Evolutionary conservation across 768 basidiomycete genomes (phyloP).

Genomic region (Suillus decipiens): DNA sequence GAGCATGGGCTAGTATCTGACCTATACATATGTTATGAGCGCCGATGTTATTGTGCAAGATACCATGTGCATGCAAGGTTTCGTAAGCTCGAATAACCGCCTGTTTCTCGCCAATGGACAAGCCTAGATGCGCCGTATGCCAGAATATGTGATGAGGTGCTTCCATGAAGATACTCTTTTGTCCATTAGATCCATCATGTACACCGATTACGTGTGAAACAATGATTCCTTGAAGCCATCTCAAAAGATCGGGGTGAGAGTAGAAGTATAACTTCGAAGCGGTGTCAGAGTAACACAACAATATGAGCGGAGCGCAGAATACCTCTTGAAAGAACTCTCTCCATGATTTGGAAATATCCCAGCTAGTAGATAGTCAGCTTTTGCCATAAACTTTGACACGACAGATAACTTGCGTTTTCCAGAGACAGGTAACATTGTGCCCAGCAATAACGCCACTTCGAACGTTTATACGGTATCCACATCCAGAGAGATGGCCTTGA

Average conservation of each 20-base stretch:
- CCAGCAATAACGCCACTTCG: conserved; percentile 13
- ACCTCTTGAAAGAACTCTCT: conserved; percentile 15
- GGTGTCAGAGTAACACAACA: background rate
- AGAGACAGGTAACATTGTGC: conserved; percentile 15
- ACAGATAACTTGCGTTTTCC: conserved; percentile 15
- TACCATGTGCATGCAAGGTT: conserved; percentile 21
- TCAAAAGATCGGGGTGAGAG: conserved; percentile 18
- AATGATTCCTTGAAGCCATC: conserved; percentile 24
- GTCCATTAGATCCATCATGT: conserved; percentile 12
- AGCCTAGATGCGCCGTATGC: conserved; percentile 17
- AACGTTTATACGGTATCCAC: background rate
- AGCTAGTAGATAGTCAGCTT: conserved; percentile 4
- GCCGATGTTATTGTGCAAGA: conserved; percentile 23
- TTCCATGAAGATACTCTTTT: conserved; percentile 21
- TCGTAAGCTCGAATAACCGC: conserved; percentile 21
- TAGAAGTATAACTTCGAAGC: conserved; percentile 19
- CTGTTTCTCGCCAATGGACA: conserved; percentile 16
- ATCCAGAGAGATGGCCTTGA: conserved; percentile 1
- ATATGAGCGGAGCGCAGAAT: background rate
- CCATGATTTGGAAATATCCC: conserved; percentile 8
- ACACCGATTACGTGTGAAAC: conserved; percentile 21
- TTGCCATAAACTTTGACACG: background rate
- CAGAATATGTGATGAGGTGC: conserved; percentile 21
- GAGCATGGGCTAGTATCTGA: conserved; percentile 2
- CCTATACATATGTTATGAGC: conserved; percentile 24